Evolutionary conservation across 1,284 basidiomycete species (phyloP), one percentile per base, ranked within the genome.

Genomic region (Thelephora terrestris): DNA sequence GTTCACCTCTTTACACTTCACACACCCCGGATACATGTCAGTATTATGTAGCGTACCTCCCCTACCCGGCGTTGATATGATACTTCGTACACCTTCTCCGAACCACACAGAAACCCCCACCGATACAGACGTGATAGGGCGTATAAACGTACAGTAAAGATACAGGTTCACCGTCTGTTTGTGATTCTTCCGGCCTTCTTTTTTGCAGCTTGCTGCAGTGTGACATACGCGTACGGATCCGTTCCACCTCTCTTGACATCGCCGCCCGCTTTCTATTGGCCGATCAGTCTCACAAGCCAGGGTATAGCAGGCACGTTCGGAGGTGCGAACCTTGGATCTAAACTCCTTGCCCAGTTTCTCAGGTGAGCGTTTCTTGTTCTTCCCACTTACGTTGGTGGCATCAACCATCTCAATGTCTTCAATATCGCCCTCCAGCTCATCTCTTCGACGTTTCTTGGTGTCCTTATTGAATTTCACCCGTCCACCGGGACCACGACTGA

Each of bases 381-480:
- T 74, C 61, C 75, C 81, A 39, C 68, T 69, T 24, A 61, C 57
- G 39, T 61, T 54, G 23, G 63, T 65, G 16, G 66, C 71, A 51
- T 78, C 79, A 7, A 64, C 80, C 80, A 88, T 88, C 57, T 85
- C 86, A 43, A 88, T 68, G 56, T 91, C 88, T 36, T 72, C 76
- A 24, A 73, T 74, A 21, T 61, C 68, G 21, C 75, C 78, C 55
- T 82, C 83, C 21, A 71, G 70, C 52, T 76, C 73, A 35, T 77
- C 76, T 47, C 84, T 75, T 52, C 92, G 68, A 50, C 87, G 77
- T 60, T 92, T 89, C 68, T 94, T 95, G 23, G 90, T 95, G 61
- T 97, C 90, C 69, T 98, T 98, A 71, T 97, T 91, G 70, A 98
- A 96, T 67, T 92, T 95, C 61, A 98, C 70, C 34, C 79, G 81